Evolutionary conservation across 225 moss, liverwort and hornwort genomes (phyloP), one percentile per base, ranked within the genome.

Genomic region (Marchantia polymorpha): DNA sequence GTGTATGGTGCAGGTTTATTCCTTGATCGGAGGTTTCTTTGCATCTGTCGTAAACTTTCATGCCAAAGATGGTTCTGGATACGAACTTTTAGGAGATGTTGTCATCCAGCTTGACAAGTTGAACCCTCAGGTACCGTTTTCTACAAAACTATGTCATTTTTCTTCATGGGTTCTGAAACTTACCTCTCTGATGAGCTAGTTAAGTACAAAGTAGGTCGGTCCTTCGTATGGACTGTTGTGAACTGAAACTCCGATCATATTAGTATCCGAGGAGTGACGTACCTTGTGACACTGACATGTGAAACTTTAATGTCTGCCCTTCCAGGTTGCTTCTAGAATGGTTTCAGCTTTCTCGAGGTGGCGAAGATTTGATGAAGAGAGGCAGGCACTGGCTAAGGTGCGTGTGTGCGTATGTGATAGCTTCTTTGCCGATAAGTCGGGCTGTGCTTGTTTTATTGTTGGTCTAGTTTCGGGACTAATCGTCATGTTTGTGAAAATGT

Each of bases 281-380:
- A 60, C 16, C 11, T 50, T 22, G 71, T 71, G 19, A 49, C 5
- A 27, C 22, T n/a, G n/a, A 10, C n/a, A n/a, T 19, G 5, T n/a
- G 50, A 50, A 8, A 1, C 13, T 14, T 58, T 3, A 10, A 12
- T 55, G 17, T 17, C 19, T 58, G 59, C 7, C 50, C 10, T 58
- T 79, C 48, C 64, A 93, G 91, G 97, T 99, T 84, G 94, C 97
- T 29, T 89, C 97, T 77, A 90, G 93, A 76, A 92, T 99, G 91
- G 92, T 99, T 73, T 90, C 93, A 53, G 89, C 94, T 71, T 93
- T 99, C 79, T 94, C 94, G 25, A 94, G 93, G 81, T 99, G 97
- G 97, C 90, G 86, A 49, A 89, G 90, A 68, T 99, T 94, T 83
- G 94, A 99, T 81, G 87, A 90, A 58, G 88, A 75, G 52, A 84